A percentile compares a stretch with the other conserved stretches of the same genome.
Conservation (phyloP, 352 stramenopile species). For the Phytophthora litchii region DNA sequence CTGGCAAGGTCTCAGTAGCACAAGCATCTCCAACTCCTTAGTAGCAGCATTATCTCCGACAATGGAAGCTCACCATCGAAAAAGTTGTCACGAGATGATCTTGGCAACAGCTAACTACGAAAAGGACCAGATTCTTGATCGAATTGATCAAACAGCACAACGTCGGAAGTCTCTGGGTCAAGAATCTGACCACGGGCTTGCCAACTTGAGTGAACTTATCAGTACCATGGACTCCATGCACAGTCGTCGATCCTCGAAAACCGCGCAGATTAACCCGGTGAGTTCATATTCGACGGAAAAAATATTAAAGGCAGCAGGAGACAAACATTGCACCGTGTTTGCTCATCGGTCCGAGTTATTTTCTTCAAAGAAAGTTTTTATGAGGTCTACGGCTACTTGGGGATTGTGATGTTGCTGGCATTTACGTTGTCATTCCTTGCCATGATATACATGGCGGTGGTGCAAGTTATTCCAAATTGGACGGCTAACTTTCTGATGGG, state of each 20-base stretch:
- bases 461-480: constrained; percentile 48
- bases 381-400: constrained; percentile 50
- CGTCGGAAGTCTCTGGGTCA: constrained; percentile 16
- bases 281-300: not conserved
- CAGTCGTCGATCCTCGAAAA: not conserved
- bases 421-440: constrained; percentile 42
- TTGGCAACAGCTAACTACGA: constrained; percentile 1
- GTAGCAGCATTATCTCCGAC: not conserved
- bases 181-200: constrained; percentile 4
- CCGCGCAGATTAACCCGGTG: constrained; percentile 17
- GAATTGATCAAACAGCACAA: not conserved
- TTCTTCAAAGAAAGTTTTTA: constrained; percentile 49
- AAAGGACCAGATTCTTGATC: constrained; percentile 1
- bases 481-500: constrained; percentile 54
- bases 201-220: constrained; percentile 2
- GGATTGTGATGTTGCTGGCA: constrained; percentile 43
- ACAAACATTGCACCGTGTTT: constrained; percentile 2
- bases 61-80: constrained; percentile 20
- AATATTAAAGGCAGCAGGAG: constrained; percentile 12
- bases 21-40: not conserved
- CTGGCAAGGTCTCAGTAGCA: not conserved
- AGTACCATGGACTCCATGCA: constrained; percentile 7
- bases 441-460: constrained; percentile 42
- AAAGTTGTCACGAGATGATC: constrained; percentile 8
- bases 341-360: constrained; percentile 8